Percentiles rank a stretch among this genome's conserved stretches.
These are phyloP conservation scores for Rhizodiscina lignyota DNA, from an alignment of 495 filamentous ascomycete genomes.

Conservation along the genomic window DNA sequence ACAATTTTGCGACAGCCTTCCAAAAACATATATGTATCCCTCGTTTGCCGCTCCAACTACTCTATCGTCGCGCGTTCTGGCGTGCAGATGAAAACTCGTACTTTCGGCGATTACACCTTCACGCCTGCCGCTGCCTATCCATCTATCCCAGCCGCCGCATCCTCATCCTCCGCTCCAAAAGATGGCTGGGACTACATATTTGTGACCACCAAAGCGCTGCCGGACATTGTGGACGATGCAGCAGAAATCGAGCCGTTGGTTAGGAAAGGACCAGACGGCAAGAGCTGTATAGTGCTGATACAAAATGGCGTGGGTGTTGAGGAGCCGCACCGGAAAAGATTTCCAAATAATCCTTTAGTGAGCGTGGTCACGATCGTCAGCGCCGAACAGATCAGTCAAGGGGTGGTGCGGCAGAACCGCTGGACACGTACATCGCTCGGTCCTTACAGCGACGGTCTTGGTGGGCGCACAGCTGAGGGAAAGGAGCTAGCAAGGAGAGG, in stretches of 20 bases:
- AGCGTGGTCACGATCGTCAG: conserved; percentile 43
- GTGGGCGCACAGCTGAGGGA: conserved; percentile 2
- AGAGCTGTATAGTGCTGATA: conserved; percentile 38
- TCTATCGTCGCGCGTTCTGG: conserved; percentile 26
- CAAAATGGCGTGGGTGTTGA: conserved; percentile 61
- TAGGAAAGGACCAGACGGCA: background rate
- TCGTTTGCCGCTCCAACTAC: conserved; percentile 42
- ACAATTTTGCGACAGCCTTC: too few species aligned
- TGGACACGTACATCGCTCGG: conserved; percentile 45
- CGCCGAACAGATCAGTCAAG: conserved; percentile 31
- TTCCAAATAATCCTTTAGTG: conserved; percentile 36
- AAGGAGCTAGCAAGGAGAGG: conserved; percentile 1
- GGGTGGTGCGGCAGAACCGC: conserved; percentile 38
- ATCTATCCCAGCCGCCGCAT: conserved; percentile 7
- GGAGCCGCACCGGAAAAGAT: conserved; percentile 38
- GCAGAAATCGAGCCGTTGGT: conserved; percentile 19
- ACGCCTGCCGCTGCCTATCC: conserved; percentile 12
- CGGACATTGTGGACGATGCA: conserved; percentile 23
- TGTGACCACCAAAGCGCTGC: conserved; percentile 21
- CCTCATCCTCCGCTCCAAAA: conserved; percentile 25
- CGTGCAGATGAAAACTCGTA: conserved; percentile 31
- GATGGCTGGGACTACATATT: conserved; percentile 21
- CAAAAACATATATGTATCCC: conserved; percentile 17
- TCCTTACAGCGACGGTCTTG: conserved; percentile 21
- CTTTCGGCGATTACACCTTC: conserved; percentile 37